phyloP scores from a whole-genome alignment of 768 basidiomycete species.

The Dacryopinax primogenitus region DNA sequence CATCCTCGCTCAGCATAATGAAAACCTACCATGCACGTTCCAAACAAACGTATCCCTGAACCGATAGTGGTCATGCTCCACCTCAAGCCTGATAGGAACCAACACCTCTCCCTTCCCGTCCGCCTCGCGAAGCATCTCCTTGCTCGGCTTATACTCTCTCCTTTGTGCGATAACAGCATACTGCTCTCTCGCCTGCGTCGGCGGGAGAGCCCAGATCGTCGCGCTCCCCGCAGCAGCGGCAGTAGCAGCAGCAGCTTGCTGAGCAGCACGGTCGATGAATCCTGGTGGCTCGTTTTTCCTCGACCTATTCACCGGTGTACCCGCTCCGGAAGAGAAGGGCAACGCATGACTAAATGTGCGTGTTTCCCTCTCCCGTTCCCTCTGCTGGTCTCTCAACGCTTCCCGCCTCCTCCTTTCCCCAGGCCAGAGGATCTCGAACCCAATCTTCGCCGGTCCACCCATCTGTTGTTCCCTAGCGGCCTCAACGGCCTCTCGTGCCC shows the following conservation, averaged over 20 bases:
- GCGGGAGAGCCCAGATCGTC: neutral
- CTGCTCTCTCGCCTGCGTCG: neutral
- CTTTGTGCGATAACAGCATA: neutral
- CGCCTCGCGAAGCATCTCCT: slow-evolving; percentile 25
- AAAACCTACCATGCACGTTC: slow-evolving; percentile 77
- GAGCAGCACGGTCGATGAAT: slow-evolving; percentile 41
- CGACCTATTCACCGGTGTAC: slow-evolving; percentile 29
- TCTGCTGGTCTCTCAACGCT: slow-evolving; percentile 32
- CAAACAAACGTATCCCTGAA: slow-evolving; percentile 95
- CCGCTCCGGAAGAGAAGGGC: slow-evolving; percentile 10
- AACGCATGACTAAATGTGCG: slow-evolving; percentile 51
- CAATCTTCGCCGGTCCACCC: slow-evolving; percentile 43
- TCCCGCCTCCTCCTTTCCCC: slow-evolving; percentile 31
- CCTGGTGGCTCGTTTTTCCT: slow-evolving; percentile 42
- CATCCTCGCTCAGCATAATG: neutral
- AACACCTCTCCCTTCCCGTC: slow-evolving; percentile 50
- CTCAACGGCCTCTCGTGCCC: slow-evolving; percentile 21
- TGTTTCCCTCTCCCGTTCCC: slow-evolving; percentile 40
- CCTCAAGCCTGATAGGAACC: slow-evolving; percentile 89
- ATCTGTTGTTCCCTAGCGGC: slow-evolving; percentile 35
- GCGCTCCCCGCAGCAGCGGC: neutral
- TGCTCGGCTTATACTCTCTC: slow-evolving; percentile 13
- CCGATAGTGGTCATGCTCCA: slow-evolving; percentile 87
- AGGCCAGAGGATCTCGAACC: slow-evolving; percentile 49
- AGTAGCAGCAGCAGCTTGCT: slow-evolving; percentile 5